Conservation (phyloP, 495 filamentous ascomycete genomes). For the Neurospora intermedia region DNA sequence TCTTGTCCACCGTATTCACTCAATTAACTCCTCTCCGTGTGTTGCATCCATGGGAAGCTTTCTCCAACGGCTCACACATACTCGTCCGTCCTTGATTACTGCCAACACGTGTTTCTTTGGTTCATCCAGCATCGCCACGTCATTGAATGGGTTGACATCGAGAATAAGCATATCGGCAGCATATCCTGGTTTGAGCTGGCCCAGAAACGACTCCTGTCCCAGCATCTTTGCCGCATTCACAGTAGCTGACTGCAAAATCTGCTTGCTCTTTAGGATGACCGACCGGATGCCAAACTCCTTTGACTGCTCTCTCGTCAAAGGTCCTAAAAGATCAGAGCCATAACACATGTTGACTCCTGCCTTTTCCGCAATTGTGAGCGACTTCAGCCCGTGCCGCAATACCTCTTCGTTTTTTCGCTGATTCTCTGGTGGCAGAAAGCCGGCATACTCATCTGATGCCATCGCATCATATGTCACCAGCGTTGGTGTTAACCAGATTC, state of each 20-base stretch:
- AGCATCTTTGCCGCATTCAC: constrained; percentile 40
- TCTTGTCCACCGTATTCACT: not conserved
- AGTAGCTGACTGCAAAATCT: constrained; percentile 42
- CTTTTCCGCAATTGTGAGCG: constrained; percentile 33
- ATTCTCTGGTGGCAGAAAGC: constrained; percentile 32
- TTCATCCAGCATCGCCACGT: not conserved
- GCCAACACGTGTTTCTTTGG: not conserved
- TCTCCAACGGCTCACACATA: not conserved
- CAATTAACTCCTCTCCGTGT: not conserved
- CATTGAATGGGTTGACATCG: not conserved
- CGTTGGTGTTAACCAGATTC: constrained; percentile 42
- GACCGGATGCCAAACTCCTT: constrained; percentile 39
- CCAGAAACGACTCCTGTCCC: constrained; percentile 30
- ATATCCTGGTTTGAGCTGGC: constrained; percentile 22
- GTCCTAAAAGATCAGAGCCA: constrained; percentile 44
- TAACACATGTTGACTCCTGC: constrained; percentile 45
- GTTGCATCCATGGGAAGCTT: not conserved
- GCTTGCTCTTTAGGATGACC: constrained; percentile 28
- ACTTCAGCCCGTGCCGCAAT: constrained; percentile 31
- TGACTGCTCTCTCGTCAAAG: constrained; percentile 34
- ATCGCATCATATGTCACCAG: constrained; percentile 42
- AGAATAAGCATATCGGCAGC: not conserved
- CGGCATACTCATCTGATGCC: constrained; percentile 30
- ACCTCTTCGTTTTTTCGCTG: constrained; percentile 38
- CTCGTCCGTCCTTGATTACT: not conserved